phyloP scores from a whole-genome alignment of 2,329 filamentous ascomycete genomes.

The Pyrenochaeta sp. region DNA sequence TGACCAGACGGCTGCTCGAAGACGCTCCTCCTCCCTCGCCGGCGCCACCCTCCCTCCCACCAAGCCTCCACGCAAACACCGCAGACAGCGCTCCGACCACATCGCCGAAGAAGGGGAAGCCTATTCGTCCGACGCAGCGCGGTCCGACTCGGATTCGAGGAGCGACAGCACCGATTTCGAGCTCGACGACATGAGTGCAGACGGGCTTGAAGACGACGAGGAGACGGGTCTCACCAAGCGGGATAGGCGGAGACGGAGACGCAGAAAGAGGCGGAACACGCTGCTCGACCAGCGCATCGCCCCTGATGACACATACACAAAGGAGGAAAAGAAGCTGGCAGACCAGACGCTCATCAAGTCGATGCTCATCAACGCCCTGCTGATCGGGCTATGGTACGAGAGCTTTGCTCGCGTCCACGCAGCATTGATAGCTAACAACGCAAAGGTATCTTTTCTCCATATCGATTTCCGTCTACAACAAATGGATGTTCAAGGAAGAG shows the following conservation, averaged over 20 bases:
- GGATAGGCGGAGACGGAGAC: conserved; percentile 72
- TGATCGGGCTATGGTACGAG: conserved; percentile 81
- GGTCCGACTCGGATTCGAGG: conserved; percentile 39
- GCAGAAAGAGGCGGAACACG: conserved; percentile 72
- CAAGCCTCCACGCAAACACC: conserved; percentile 35
- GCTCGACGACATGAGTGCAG: conserved; percentile 67
- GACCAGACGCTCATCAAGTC: conserved; percentile 75
- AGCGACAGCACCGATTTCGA: conserved; percentile 62
- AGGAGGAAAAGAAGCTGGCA: conserved; percentile 76
- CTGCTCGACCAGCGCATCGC: conserved; percentile 74
- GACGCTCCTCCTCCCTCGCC: conserved; percentile 46
- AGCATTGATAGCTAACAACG: conserved; percentile 18
- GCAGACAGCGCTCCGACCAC: conserved; percentile 37
- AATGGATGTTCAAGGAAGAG: conserved; percentile 92
- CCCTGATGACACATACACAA: conserved; percentile 62
- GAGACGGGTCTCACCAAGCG: conserved; percentile 83
- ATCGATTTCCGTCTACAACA: conserved; percentile 85
- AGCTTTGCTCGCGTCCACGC: neutral
- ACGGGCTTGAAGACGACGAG: conserved; percentile 81
- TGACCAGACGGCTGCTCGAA: conserved; percentile 35
- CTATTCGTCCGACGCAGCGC: conserved; percentile 33
- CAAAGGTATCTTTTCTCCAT: conserved; percentile 79
- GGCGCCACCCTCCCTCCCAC: conserved; percentile 31
- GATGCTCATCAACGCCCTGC: conserved; percentile 74
- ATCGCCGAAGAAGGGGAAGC: conserved; percentile 46